phyloP scores from a whole-genome alignment of 371 early-diverging fungal genomes.

The Phascolomyces articulosus region DNA sequence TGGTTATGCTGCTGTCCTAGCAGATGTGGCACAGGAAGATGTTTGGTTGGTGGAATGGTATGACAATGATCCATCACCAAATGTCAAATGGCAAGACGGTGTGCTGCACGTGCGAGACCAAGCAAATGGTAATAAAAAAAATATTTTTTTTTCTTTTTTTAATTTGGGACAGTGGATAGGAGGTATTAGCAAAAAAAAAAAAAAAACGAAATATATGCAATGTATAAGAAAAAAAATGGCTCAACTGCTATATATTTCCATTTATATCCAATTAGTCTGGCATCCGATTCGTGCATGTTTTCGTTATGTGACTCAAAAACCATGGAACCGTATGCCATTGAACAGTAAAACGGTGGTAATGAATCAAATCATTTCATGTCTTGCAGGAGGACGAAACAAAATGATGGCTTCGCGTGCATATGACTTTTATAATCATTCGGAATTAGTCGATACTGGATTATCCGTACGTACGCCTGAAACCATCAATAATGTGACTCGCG shows the following conservation, averaged over 20 bases:
- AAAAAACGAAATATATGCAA: no score
- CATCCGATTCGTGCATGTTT: slow-evolving; percentile 91
- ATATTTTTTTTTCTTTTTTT: neutral
- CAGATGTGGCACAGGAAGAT: slow-evolving; percentile 81
- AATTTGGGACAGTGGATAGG: no score
- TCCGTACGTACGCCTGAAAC: slow-evolving; percentile 90
- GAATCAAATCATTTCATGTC: slow-evolving; percentile 88
- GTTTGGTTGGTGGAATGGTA: slow-evolving; percentile 90
- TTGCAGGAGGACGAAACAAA: slow-evolving; percentile 95
- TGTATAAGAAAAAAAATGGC: neutral
- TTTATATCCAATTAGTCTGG: slow-evolving; percentile 57
- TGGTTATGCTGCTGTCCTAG: slow-evolving; percentile 89
- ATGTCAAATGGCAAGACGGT: slow-evolving; percentile 82
- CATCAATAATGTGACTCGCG: slow-evolving; percentile 84
- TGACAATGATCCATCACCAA: slow-evolving; percentile 77
- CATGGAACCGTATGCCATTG: slow-evolving; percentile 91
- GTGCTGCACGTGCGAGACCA: slow-evolving; percentile 79
- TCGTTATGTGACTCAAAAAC: slow-evolving; percentile 91
- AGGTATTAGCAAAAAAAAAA: no score
- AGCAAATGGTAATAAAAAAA: slow-evolving; percentile 45
- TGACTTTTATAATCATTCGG: slow-evolving; percentile 84
- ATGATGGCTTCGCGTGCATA: slow-evolving; percentile 96
- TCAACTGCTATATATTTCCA: slow-evolving; percentile 7
- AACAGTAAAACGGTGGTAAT: slow-evolving; percentile 84
- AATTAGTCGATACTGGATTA: slow-evolving; percentile 73